Base-by-base conservation (phyloP, 805 yeast species). In the Ogataea trehalophila region DNA sequence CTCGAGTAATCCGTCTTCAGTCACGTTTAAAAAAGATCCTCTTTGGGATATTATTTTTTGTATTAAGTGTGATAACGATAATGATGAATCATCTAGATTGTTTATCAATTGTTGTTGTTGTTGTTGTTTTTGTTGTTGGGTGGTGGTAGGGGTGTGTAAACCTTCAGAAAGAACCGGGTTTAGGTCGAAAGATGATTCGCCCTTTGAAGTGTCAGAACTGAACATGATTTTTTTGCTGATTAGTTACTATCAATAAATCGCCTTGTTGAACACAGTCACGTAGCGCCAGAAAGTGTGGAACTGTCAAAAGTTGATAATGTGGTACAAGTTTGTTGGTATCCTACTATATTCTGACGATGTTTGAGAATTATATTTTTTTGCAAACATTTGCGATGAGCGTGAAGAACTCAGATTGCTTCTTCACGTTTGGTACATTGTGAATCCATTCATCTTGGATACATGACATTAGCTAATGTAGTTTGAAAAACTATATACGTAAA, bases 31-130 rank as follows among this genome's bases (percentile, higher is more conserved):
- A 52, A 85, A 85, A 18, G 85, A 73, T 35, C 83, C 81, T 23
- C 85, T 66, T 56, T 84, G 85, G 31, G 67, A 66, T 39, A 83
- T 68, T 33, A 83, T 80, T 37, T 79, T 67, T 5, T 85, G 85
- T 23, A 84, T 77, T 34, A 83, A 60, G 53, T 81, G 81, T 16
- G 72, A 70, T 33, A 83, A 46, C 1, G 58, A 58, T n/a, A 61
- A 51, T 16, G 53, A 39, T 11, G 54, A 48, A 41, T 57, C 61
- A 38, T 54, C 52, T 26, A 9, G 31, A 26, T 9, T 9, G 31
- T 6, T 11, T 26, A 26, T 26, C 4, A 9, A 26, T 26, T 26
- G 31, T 33, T 35, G 16, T 17, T 22, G 11, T 6, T 4, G 6
- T 7, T n/a, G 13, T 26, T 26, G 31, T 33, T 35, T 11, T 17